Evolutionary conservation across 2,329 filamentous ascomycete genomes (phyloP).

Genomic region (Stylonectria norvegica): DNA sequence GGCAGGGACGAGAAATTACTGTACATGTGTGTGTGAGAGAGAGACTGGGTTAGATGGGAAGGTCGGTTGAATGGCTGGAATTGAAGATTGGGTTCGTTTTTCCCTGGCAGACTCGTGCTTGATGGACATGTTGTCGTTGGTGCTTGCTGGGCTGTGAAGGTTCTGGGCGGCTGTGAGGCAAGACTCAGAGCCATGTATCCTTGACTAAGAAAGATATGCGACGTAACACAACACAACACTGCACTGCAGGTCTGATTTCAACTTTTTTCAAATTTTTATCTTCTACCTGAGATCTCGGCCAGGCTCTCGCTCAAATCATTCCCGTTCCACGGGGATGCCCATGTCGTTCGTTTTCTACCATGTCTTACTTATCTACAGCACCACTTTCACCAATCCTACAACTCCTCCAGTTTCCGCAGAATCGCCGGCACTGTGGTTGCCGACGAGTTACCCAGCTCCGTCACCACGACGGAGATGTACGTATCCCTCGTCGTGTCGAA

Average conservation of each 20-base stretch:
- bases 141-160: no score
- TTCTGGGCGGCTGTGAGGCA: no score
- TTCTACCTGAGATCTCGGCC: no score
- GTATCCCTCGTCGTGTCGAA: slow-evolving; percentile 90
- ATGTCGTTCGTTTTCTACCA: no score
- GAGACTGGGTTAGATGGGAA: slow-evolving; percentile 25
- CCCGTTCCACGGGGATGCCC: no score
- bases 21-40: slow-evolving; percentile 25
- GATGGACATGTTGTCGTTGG: no score
- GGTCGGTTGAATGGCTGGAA: no score
- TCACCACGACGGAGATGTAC: slow-evolving; percentile 84
- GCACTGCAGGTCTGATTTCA: no score
- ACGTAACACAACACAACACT: no score
- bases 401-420: slow-evolving; percentile 55
- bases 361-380: not conserved
- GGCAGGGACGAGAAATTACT: slow-evolving; percentile 10
- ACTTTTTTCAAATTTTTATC: no score
- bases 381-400: slow-evolving; percentile 33
- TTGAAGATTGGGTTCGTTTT: slow-evolving; percentile 13
- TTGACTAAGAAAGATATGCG: no score
- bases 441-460: slow-evolving; percentile 82
- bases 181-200: no score
- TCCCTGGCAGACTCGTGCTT: slow-evolving; percentile 6
- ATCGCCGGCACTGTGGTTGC: slow-evolving; percentile 76
- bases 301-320: slow-evolving; percentile 5